Conservation (phyloP, 352 stramenopile species). For the Phytophthora aleatoria region DNA sequence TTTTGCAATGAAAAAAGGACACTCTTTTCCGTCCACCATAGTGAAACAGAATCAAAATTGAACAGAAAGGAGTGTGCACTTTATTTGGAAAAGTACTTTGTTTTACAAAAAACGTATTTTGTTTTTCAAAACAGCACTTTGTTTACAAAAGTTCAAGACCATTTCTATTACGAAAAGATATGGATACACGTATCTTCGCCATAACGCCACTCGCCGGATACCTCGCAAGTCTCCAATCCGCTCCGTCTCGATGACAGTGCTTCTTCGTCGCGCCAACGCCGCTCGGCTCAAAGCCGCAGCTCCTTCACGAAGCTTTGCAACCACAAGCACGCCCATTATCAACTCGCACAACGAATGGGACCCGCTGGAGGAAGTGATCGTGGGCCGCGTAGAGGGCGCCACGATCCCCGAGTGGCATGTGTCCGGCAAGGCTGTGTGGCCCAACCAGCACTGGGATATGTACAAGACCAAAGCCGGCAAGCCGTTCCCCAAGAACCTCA, state of each 20-base stretch:
- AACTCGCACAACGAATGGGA: slow-evolving; percentile 94
- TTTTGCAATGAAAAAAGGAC: too few species aligned
- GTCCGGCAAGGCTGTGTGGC: slow-evolving; percentile 90
- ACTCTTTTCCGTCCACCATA: too few species aligned
- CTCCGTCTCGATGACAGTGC: slow-evolving; percentile 8
- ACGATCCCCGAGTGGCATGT: slow-evolving; percentile 93
- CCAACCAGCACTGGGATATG: slow-evolving; percentile 90
- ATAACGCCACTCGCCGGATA: slow-evolving; percentile 24
- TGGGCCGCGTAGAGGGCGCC: slow-evolving; percentile 85
- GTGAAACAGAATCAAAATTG: too few species aligned
- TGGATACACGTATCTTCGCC: not conserved
- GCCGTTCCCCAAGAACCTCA: slow-evolving; percentile 79
- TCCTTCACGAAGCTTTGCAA: slow-evolving; percentile 18
- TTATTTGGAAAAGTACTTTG: too few species aligned
- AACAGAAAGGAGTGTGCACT: too few species aligned
- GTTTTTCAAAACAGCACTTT: too few species aligned
- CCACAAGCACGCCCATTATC: slow-evolving; percentile 62
- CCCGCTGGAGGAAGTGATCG: slow-evolving; percentile 90
- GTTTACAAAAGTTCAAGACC: too few species aligned
- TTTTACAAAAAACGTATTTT: too few species aligned
- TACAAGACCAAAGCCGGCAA: slow-evolving; percentile 86
- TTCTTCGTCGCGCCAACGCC: slow-evolving; percentile 10
- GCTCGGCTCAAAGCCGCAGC: slow-evolving; percentile 11
- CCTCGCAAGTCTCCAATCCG: slow-evolving; percentile 6
- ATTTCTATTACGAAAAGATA: too few species aligned